Conservation (phyloP, 495 filamentous ascomycete species). For the Penicillium lagena region DNA sequence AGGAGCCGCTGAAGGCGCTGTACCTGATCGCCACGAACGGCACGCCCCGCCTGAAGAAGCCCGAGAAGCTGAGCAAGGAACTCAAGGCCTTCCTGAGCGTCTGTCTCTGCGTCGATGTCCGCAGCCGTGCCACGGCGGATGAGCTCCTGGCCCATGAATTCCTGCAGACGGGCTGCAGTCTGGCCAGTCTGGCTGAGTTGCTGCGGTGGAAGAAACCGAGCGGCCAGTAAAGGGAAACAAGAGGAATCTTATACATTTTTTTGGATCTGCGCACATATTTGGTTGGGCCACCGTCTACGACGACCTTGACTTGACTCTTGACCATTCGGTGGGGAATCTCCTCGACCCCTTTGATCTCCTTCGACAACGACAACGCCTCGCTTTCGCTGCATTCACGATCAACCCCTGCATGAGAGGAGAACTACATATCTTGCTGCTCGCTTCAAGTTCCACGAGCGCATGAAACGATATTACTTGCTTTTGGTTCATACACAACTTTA, state of each 20-base stretch:
- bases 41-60: conserved; percentile 93
- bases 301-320: too few species aligned
- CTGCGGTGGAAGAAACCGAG: conserved; percentile 60
- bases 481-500: conserved; percentile 10
- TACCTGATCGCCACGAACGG: conserved; percentile 98
- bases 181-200: conserved; percentile 75
- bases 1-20: conserved; percentile 91
- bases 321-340: too few species aligned
- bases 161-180: conserved; percentile 58
- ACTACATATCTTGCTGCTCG: not conserved
- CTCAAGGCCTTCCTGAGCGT: conserved; percentile 92
- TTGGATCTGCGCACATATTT: conserved; percentile 28
- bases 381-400: too few species aligned
- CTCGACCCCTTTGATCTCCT: not conserved
- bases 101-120: conserved; percentile 93
- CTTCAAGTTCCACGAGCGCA: not conserved
- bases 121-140: conserved; percentile 82
- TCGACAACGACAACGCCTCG: conserved; percentile 1
- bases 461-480: too few species aligned
- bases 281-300: conserved; percentile 19
- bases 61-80: conserved; percentile 93
- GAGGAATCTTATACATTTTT: not conserved
- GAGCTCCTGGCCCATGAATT: conserved; percentile 85
- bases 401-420: conserved; percentile 4
- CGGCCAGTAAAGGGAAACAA: conserved; percentile 23